These are phyloP conservation scores for Hyaloscypha bicolor DNA, from an alignment of 495 filamentous ascomycete species.

Conservation along the genomic window DNA sequence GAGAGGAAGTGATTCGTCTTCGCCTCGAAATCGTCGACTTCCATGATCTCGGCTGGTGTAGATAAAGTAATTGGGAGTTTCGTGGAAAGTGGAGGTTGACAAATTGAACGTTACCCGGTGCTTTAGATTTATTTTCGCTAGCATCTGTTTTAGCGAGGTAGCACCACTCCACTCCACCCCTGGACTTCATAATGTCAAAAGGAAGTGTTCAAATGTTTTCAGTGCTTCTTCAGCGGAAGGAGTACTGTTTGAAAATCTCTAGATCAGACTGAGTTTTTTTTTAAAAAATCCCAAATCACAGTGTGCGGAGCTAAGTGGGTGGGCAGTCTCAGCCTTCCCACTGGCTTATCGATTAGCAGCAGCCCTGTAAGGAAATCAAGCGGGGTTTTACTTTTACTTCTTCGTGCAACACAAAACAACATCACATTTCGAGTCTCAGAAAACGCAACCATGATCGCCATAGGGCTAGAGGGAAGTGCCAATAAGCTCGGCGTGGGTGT, in stretches of 20 bases:
- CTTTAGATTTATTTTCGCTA: no score
- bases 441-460: conserved; percentile 56
- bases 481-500: conserved; percentile 97
- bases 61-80: neutral
- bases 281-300: neutral
- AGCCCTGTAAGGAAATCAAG: neutral
- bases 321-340: neutral
- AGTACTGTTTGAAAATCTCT: neutral
- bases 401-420: neutral
- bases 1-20: conserved; percentile 53
- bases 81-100: neutral
- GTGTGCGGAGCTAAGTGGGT: neutral
- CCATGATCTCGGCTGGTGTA: conserved; percentile 22
- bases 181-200: no score
- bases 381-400: neutral
- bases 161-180: neutral
- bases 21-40: conserved; percentile 46
- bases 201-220: neutral
- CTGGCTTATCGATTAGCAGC: conserved; percentile 6
- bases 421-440: conserved; percentile 1
- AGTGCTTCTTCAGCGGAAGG: neutral
- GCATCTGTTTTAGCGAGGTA: neutral
- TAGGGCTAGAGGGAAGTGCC: conserved; percentile 95
- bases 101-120: no score
- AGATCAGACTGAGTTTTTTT: neutral